Base-by-base conservation (phyloP, 2,329 filamentous ascomycete genomes). In the Huntiella bhutanensis region DNA sequence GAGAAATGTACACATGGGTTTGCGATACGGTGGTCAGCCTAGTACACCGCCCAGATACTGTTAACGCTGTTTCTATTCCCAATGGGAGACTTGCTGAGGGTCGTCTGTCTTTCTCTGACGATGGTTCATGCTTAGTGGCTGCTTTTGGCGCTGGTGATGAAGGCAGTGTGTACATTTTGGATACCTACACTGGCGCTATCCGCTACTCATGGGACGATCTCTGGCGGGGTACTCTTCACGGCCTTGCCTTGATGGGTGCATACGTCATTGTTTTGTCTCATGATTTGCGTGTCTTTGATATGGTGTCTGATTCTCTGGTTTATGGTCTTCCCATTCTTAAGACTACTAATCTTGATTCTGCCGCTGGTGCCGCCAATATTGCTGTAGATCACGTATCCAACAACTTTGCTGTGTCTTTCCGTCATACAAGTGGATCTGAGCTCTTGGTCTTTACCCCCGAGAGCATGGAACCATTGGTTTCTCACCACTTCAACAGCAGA, bases 51-150 rank as follows among this genome's bases (percentile, higher is more conserved):
- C 58, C 57, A 41, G 41, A 34, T 33, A 12, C n/a, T 34, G 22
- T 3, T 28, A 53, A 60, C 32, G 55, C 61, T 11, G 58, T 62
- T 4, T 46, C 58, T 6, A 53, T 54, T 4, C 50, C 50, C n/a
- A 45, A 49, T 10, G 53, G 55, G 13, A 53, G 55, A 11, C 52
- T 58, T 12, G 59, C 62, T 10, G 71, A 75, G 49, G 83, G 82
- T 11, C 75, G 73, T 39, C 60, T 95, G 36, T 68, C 77, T 17
- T 94, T 83, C 58, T 93, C 86, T 0, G 75, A 83, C 52, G 86
- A 94, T 58, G 84, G 83, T 1, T 92, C 85, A 10, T 74, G 82
- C 2, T 64, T 93, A n/a, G 85, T 84, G 43, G 76, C 77, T 41
- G 76, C 75, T 4, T 72, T 69, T 52, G 71, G 69, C 32, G 63